A percentile compares a stretch with the other conserved stretches of the same genome.
Evolutionary conservation across 2,329 filamentous ascomycete species (phyloP).

Genomic region (Graphilbum fragrans): DNA sequence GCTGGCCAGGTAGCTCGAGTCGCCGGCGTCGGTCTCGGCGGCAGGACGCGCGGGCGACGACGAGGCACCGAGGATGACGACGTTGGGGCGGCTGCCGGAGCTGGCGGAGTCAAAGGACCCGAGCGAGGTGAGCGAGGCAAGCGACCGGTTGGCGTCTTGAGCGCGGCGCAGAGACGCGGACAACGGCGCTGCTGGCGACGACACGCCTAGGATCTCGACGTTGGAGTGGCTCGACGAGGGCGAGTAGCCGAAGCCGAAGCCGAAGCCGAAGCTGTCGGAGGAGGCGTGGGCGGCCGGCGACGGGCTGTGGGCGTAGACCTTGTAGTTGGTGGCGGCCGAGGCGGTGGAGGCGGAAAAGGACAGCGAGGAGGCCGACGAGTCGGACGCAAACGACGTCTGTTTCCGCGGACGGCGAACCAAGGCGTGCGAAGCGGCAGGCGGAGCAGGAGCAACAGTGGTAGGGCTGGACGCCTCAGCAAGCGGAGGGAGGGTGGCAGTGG

Average conservation of each 20-base stretch:
- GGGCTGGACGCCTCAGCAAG: not conserved
- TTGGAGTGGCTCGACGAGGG: conserved; percentile 34
- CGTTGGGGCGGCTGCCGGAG: conserved; percentile 22
- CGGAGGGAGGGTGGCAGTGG: not conserved
- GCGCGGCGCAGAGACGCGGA: conserved; percentile 12
- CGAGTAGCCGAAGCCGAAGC: conserved; percentile 20
- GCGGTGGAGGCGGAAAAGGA: conserved; percentile 32
- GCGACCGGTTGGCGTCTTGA: conserved; percentile 8
- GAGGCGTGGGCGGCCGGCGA: conserved; percentile 20
- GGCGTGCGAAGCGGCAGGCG: not conserved
- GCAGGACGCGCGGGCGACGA: conserved; percentile 3
- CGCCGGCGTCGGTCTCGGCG: not conserved
- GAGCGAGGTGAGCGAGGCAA: conserved; percentile 5
- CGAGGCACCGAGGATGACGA: conserved; percentile 36
- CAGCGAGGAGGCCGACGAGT: conserved; percentile 5
- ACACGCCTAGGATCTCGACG: conserved; percentile 36
- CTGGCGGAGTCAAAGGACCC: conserved; percentile 4
- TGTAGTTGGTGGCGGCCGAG: conserved; percentile 42
- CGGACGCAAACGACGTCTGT: conserved; percentile 27
- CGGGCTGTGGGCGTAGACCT: conserved; percentile 37
- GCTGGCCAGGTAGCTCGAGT: not conserved
- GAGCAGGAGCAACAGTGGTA: not conserved
- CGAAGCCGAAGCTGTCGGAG: conserved; percentile 24
- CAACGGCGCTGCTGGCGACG: conserved; percentile 32
- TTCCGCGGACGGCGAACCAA: conserved; percentile 1